phyloP scores from a whole-genome alignment of 2,329 filamentous ascomycete genomes.

The Aphanocladium album region DNA sequence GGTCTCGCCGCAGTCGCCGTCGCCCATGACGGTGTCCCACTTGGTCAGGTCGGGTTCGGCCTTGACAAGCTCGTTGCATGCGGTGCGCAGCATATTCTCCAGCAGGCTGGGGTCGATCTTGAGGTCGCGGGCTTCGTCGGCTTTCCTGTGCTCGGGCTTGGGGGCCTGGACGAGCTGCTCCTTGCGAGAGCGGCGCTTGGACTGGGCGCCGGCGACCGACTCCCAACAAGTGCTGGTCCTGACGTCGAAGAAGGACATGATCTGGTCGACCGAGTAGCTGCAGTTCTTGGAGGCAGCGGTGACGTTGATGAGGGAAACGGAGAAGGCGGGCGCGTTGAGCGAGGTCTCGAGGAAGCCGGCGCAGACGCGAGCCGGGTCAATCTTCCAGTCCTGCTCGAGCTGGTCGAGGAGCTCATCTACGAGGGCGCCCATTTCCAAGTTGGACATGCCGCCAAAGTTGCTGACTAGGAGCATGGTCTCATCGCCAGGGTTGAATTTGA shows the following conservation, averaged over 20 bases:
- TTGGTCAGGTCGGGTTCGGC: slow-evolving; percentile 59
- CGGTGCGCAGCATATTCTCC: slow-evolving; percentile 50
- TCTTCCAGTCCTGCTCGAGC: slow-evolving; percentile 41
- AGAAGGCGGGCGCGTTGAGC: slow-evolving; percentile 67
- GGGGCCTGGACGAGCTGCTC: slow-evolving; percentile 40
- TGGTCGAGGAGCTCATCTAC: slow-evolving; percentile 50
- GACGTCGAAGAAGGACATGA: slow-evolving; percentile 60
- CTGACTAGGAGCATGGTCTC: slow-evolving; percentile 51
- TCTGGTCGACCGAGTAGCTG: slow-evolving; percentile 43
- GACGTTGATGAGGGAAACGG: slow-evolving; percentile 60
- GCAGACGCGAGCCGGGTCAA: slow-evolving; percentile 50
- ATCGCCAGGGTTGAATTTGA: slow-evolving; percentile 41
- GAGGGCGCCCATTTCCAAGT: slow-evolving; percentile 51
- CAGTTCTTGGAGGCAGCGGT: slow-evolving; percentile 41
- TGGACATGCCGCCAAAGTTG: slow-evolving; percentile 56
- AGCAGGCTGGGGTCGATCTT: slow-evolving; percentile 48
- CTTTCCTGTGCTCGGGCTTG: slow-evolving; percentile 27
- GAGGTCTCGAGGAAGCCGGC: slow-evolving; percentile 65
- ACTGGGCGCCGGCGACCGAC: slow-evolving; percentile 44
- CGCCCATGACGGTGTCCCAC: slow-evolving; percentile 60
- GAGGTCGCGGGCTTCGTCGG: slow-evolving; percentile 37
- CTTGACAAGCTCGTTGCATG: slow-evolving; percentile 46
- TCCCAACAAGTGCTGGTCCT: slow-evolving; percentile 56
- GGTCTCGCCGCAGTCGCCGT: slow-evolving; percentile 62
- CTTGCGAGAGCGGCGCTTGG: slow-evolving; percentile 28